Conservation (phyloP, 225 moss, liverwort and hornwort genomes). For the Physcomitrium patens region DNA sequence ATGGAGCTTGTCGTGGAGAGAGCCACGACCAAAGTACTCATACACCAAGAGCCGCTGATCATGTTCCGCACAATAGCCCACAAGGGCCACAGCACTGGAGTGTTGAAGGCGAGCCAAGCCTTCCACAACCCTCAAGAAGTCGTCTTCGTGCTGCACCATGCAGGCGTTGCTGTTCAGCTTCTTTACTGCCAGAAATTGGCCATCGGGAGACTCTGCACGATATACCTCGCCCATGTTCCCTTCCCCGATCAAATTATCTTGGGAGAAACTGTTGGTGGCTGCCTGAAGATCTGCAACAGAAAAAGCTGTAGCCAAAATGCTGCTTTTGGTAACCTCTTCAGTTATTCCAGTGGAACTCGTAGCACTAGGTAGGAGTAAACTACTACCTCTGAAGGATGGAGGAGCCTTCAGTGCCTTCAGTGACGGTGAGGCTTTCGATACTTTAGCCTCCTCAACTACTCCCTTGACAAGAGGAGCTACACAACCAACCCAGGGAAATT, state of each 20-base stretch:
- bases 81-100: conserved; percentile 63
- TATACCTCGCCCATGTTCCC: conserved; percentile 68
- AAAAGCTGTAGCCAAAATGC: conserved; percentile 54
- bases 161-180: conserved; percentile 57
- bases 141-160: conserved; percentile 59
- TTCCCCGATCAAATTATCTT: conserved; percentile 63
- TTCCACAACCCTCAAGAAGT: conserved; percentile 58
- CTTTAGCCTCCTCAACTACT: conserved; percentile 2
- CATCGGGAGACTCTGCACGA: conserved; percentile 66
- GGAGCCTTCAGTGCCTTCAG: conserved; percentile 61
- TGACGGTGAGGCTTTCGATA: conserved; percentile 28
- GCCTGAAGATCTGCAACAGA: conserved; percentile 74
- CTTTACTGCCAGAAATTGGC: conserved; percentile 70
- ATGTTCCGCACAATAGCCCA: conserved; percentile 80
- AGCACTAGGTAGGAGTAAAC: conserved; percentile 1
- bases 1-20: conserved; percentile 63
- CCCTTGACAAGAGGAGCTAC: conserved; percentile 30
- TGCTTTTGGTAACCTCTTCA: conserved; percentile 46
- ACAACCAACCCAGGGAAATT: not conserved
- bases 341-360: conserved; percentile 12
- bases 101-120: conserved; percentile 62
- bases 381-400: conserved; percentile 53
- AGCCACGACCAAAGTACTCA: conserved; percentile 59
- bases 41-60: conserved; percentile 70
- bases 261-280: conserved; percentile 73